Percentiles rank a stretch among this genome's conserved stretches.
Conservation (phyloP, 352 stramenopile genomes). For the Pythium brachiatum region DNA sequence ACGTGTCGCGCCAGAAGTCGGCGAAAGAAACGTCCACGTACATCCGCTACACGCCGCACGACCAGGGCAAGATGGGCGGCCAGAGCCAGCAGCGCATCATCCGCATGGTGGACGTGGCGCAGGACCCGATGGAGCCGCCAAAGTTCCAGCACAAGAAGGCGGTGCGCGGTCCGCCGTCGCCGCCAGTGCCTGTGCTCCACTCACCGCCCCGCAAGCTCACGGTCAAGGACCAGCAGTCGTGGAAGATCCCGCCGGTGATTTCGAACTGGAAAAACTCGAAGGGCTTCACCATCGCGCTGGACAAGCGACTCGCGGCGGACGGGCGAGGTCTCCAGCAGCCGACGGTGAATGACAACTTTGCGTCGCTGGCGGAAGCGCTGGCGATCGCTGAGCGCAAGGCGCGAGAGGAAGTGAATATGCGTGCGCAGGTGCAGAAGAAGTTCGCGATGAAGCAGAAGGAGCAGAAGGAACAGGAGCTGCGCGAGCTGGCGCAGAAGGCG, state of each 20-base stretch:
- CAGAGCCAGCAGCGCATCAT: constrained; percentile 94
- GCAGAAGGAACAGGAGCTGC: constrained; percentile 95
- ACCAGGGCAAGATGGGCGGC: constrained; percentile 60
- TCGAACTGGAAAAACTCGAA: constrained; percentile 99
- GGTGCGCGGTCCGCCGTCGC: constrained; percentile 86
- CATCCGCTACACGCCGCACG: constrained; percentile 83
- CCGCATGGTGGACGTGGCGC: constrained; percentile 97
- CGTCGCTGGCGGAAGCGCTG: constrained; percentile 94
- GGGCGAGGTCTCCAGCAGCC: constrained; percentile 94
- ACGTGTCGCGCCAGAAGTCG: constrained; percentile 89
- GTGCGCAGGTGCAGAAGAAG: constrained; percentile 88
- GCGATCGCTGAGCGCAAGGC: constrained; percentile 98
- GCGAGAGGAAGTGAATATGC: constrained; percentile 96
- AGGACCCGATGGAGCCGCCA: constrained; percentile 98
- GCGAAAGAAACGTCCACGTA: constrained; percentile 81
- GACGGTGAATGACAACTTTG: constrained; percentile 99
- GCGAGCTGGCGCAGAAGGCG: constrained; percentile 91
- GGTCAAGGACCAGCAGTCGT: constrained; percentile 93
- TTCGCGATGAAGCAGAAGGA: constrained; percentile 93
- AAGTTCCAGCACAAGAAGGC: constrained; percentile 99
- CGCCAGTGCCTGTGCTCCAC: constrained; percentile 90
- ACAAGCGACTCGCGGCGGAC: constrained; percentile 98
- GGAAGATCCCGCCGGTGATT: constrained; percentile 99
- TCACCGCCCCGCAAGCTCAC: constrained; percentile 92
- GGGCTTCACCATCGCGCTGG: constrained; percentile 98